phyloP scores from a whole-genome alignment of 164 flowering plant genomes.

The Macadamia tetraphylla region DNA sequence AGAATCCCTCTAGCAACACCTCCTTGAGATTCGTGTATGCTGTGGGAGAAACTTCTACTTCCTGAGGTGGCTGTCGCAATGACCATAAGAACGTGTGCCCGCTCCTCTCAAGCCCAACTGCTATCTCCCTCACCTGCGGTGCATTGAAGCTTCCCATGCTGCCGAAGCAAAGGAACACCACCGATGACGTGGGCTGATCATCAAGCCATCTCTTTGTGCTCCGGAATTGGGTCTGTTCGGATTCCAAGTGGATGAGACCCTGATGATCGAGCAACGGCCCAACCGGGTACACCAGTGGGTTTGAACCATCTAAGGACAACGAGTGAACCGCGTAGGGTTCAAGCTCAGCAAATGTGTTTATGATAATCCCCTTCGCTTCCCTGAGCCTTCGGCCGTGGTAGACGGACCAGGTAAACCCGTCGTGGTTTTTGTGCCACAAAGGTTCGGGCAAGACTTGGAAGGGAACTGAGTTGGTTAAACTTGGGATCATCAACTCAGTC shows the following conservation, averaged over 20 bases:
- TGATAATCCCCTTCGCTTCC: constrained; percentile 25
- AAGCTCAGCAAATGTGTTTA: constrained; percentile 31
- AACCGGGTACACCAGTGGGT: constrained; percentile 30
- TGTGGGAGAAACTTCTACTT: no score
- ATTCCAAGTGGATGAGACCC: not conserved
- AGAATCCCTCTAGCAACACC: constrained; percentile 24
- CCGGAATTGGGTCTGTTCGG: not conserved
- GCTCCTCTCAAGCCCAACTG: constrained; percentile 25
- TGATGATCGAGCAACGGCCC: constrained; percentile 26
- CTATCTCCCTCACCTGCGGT: constrained; percentile 29
- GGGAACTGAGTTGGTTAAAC: constrained; percentile 13
- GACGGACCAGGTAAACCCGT: not conserved
- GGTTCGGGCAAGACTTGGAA: constrained; percentile 10
- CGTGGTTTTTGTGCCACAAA: constrained; percentile 4
- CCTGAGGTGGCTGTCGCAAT: constrained; percentile 14
- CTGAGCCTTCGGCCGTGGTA: not conserved
- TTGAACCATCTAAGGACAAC: not conserved
- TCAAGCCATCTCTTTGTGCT: constrained; percentile 15
- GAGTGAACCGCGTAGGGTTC: constrained; percentile 15
- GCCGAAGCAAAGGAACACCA: constrained; percentile 43
- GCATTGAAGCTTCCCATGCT: constrained; percentile 23
- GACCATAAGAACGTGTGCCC: constrained; percentile 35
- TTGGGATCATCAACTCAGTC: constrained; percentile 14
- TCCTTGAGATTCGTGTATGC: constrained; percentile 5
- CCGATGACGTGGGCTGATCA: constrained; percentile 23